These are phyloP conservation scores for Solanum ossicruentum DNA, from an alignment of 257 asterid species.

Conservation along the genomic window DNA sequence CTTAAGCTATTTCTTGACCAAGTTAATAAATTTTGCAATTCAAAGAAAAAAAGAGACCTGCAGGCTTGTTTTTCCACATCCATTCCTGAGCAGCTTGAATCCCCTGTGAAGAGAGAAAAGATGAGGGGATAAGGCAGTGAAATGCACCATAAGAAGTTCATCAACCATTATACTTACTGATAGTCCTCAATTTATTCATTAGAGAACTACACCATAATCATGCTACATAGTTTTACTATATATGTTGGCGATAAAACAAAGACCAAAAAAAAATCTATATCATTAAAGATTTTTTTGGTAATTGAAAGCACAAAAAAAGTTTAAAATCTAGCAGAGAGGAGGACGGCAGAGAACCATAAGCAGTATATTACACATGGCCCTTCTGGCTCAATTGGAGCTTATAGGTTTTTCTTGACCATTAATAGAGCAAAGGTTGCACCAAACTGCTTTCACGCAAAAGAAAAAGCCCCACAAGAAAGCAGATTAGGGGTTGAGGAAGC, in stretches of 20 bases:
- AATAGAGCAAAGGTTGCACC: not conserved
- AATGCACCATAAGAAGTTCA: not conserved
- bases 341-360: not conserved
- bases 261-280: not conserved
- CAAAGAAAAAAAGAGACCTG: conserved; percentile 8
- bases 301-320: not conserved
- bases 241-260: not conserved
- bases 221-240: not conserved
- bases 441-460: not conserved
- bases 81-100: conserved; percentile 52
- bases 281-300: not conserved
- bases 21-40: not conserved
- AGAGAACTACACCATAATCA: not conserved
- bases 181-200: not conserved
- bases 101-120: conserved; percentile 13
- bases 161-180: not conserved
- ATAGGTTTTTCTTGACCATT: not conserved
- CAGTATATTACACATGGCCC: not conserved
- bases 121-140: not conserved
- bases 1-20: not conserved
- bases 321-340: not conserved
- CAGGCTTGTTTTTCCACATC: conserved; percentile 39
- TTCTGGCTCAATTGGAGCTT: not conserved
- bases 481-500: not conserved
- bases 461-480: not conserved